These are phyloP conservation scores for Beauveria scarabaeidicola DNA, from an alignment of 2,329 filamentous ascomycete genomes.

Conservation along the genomic window DNA sequence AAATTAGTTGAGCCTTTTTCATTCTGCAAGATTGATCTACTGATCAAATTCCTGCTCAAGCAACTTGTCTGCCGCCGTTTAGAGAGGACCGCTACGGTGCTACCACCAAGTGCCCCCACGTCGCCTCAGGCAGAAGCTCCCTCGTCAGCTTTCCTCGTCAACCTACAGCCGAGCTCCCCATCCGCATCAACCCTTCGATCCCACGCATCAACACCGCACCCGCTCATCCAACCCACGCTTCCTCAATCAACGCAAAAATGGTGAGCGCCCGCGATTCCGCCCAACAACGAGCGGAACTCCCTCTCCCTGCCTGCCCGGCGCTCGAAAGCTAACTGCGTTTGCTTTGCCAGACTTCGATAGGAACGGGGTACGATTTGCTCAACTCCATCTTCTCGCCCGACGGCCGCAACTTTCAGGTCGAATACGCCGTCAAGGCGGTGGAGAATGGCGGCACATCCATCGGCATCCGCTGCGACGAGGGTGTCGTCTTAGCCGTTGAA, in stretches of 20 bases:
- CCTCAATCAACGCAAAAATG: conserved; percentile 1
- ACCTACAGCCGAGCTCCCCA: conserved; percentile 2
- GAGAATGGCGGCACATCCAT: conserved; percentile 96
- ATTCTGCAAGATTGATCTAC: not conserved
- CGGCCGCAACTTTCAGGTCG: conserved; percentile 97
- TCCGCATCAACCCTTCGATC: not conserved
- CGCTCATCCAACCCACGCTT: not conserved
- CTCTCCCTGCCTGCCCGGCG: not conserved
- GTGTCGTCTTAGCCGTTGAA: conserved; percentile 90
- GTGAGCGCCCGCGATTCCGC: not conserved
- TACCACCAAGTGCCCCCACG: conserved; percentile 3
- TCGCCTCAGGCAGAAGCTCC: conserved; percentile 11
- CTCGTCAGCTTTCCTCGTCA: conserved; percentile 8
- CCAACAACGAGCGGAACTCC: not conserved
- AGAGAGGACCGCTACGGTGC: not conserved
- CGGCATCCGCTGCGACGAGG: conserved; percentile 94
- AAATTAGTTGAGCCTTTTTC: not conserved
- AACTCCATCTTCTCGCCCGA: conserved; percentile 99
- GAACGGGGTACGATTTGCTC: conserved; percentile 96
- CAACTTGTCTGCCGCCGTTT: not conserved
- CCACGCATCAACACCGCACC: conserved; percentile 5
- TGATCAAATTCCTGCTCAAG: not conserved
- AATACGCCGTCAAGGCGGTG: conserved; percentile 97
- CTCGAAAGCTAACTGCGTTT: not conserved
- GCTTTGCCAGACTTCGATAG: conserved; percentile 80